Percentiles rank a stretch among this genome's conserved stretches.
These are phyloP conservation scores for Phalaenopsis equestris DNA, from an alignment of 106 monocot genomes.

Conservation along the genomic window DNA sequence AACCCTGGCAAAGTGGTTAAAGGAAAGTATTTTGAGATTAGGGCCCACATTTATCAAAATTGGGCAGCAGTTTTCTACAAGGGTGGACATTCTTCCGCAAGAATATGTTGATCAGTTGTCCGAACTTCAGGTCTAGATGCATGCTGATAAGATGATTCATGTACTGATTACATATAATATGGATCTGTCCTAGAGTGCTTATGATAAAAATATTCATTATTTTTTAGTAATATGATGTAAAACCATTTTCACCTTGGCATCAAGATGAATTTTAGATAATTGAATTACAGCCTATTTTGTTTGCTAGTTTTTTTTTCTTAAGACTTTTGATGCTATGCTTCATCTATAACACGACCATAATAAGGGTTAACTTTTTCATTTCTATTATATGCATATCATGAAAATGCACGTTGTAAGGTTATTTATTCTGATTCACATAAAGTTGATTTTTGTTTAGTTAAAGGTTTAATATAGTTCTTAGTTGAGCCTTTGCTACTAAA, in stretches of 20 bases:
- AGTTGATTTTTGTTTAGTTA: too few relatives aligned
- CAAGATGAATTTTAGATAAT: neutral
- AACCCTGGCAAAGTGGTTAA: conserved; percentile 92
- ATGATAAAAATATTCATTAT: neutral
- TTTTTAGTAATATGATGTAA: neutral
- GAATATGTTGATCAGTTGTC: conserved; percentile 98
- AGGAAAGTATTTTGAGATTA: conserved; percentile 92
- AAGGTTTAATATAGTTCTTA: too few relatives aligned
- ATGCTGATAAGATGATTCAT: conserved; percentile 11
- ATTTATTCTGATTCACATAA: too few relatives aligned
- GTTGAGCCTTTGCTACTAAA: too few relatives aligned
- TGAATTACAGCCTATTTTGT: neutral
- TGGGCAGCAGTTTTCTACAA: conserved; percentile 97
- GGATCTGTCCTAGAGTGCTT: conserved; percentile 1
- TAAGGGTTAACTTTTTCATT: neutral
- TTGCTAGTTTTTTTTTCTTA: neutral
- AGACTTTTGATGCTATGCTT: neutral
- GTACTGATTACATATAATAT: conserved; percentile 17
- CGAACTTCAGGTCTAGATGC: conserved; percentile 78
- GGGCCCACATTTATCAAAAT: conserved; percentile 99
- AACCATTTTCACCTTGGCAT: neutral
- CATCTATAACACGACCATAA: neutral
- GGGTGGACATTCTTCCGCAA: conserved; percentile 96
- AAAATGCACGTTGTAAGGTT: too few relatives aligned
- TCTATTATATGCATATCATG: too few relatives aligned